Percentiles rank a stretch among this genome's conserved stretches.
Conservation (phyloP, 345 rosid species). For the Eucalyptus camaldulensis region DNA sequence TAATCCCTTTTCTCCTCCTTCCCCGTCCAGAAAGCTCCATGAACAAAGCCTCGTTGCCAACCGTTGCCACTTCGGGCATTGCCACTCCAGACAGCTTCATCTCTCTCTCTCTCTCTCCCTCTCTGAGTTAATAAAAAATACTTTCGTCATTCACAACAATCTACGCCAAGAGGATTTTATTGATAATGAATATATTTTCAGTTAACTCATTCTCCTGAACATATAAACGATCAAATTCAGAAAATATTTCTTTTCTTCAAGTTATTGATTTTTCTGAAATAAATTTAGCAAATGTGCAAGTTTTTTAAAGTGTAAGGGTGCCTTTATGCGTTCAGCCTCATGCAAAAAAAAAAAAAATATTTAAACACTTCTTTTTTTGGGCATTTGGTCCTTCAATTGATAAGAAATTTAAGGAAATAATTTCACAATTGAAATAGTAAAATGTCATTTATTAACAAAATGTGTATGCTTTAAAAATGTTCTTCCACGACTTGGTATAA, state of each 20-base stretch:
- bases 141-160: fast-evolving
- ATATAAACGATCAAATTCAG: too few relatives aligned
- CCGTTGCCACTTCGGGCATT: background rate
- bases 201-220: fast-evolving
- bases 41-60: fast-evolving
- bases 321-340: background rate
- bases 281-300: fast-evolving
- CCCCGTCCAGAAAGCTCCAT: background rate
- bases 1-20: background rate
- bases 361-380: background rate
- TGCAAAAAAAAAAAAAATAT: background rate
- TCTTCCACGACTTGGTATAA: background rate
- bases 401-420: background rate
- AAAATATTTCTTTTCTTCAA: background rate
- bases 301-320: background rate
- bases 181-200: background rate
- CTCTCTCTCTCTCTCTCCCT: background rate
- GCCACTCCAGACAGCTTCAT: background rate
- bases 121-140: background rate
- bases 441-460: background rate
- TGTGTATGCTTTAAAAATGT: background rate
- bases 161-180: background rate
- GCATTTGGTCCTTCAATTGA: background rate
- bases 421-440: background rate
- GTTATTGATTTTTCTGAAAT: background rate